Conservation (phyloP, 2,329 filamentous ascomycete species). For the Alternaria solani region DNA sequence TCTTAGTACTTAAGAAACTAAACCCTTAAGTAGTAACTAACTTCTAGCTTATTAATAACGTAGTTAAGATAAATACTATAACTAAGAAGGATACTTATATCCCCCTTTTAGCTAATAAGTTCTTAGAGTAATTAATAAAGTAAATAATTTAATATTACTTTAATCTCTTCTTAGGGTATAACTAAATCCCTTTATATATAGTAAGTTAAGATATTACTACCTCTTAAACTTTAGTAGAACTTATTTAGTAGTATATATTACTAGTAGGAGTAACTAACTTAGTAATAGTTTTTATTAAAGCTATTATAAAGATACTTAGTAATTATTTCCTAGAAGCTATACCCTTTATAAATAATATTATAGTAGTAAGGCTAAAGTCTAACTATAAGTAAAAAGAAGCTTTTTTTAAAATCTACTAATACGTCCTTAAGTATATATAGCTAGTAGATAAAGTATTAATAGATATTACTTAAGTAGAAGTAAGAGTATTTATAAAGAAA, state of each 20-base stretch:
- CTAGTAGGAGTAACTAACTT: slow-evolving; percentile 8
- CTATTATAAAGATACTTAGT: slow-evolving; percentile 11
- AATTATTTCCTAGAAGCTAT: slow-evolving; percentile 1
- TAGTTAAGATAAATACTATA: not conserved
- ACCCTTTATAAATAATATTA: slow-evolving; percentile 8
- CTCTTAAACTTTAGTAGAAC: not conserved
- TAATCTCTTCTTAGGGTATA: too few species aligned
- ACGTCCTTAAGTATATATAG: slow-evolving; percentile 1
- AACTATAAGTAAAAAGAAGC: not conserved
- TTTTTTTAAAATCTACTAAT: not conserved
- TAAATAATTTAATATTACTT: not conserved
- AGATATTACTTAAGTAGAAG: not conserved
- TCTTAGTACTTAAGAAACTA: not conserved
- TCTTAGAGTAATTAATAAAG: not conserved
- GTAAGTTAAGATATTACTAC: not conserved
- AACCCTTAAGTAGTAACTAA: not conserved
- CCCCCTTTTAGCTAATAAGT: not conserved
- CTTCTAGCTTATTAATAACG: slow-evolving; percentile 6
- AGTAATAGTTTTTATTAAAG: not conserved
- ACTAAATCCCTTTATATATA: slow-evolving; percentile 1
- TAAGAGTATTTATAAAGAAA: not conserved
- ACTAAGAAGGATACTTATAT: not conserved
- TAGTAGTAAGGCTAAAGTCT: not conserved
- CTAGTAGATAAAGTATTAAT: not conserved
- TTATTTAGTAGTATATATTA: not conserved